phyloP scores from a whole-genome alignment of 202 grass and related monocot species.

The Hordeum pubiflorum region DNA sequence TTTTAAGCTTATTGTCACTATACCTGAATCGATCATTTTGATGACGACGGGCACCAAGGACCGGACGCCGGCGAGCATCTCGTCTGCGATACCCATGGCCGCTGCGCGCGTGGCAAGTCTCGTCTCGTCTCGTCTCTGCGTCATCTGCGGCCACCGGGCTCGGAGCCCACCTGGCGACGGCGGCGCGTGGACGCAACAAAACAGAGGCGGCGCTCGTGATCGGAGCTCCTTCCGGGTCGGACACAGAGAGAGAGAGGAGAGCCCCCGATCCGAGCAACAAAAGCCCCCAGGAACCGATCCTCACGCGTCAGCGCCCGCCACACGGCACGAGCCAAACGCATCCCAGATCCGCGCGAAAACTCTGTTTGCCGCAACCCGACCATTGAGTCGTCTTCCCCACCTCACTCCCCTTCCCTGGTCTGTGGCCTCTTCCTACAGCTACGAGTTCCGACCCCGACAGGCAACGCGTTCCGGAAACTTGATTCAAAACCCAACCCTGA shows the following conservation, averaged over 20 bases:
- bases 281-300: not conserved
- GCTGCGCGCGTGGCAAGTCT: no score
- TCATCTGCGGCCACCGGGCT: not conserved
- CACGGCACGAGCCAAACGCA: not conserved
- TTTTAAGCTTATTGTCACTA: no score
- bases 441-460: not conserved
- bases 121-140: no score
- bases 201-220: no score
- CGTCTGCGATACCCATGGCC: no score
- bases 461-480: conserved; percentile 32
- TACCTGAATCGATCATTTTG: no score
- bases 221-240: not conserved
- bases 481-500: conserved; percentile 23
- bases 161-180: no score
- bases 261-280: not conserved
- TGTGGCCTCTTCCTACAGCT: not conserved
- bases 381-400: not conserved
- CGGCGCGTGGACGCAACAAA: no score
- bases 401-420: not conserved
- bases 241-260: not conserved
- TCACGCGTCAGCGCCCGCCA: not conserved
- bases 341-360: not conserved
- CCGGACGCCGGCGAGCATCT: no score
- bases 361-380: no score
- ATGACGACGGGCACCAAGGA: no score